phyloP scores from a whole-genome alignment of 768 basidiomycete species.

The Collybia sordida region DNA sequence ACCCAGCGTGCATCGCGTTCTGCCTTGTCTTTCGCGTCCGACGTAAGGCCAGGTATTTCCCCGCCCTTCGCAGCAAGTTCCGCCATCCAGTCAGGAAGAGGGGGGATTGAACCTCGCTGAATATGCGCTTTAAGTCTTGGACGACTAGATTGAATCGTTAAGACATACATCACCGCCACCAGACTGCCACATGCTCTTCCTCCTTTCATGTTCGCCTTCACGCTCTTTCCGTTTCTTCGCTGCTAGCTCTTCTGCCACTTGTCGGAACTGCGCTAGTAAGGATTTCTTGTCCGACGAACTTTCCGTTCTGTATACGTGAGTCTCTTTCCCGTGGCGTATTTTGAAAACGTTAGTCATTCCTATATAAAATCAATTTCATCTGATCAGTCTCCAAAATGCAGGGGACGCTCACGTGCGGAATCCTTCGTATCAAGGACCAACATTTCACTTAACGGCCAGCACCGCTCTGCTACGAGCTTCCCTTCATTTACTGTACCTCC shows the following conservation, averaged over 20 bases:
- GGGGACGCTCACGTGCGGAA: conserved; percentile 65
- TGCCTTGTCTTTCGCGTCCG: conserved; percentile 66
- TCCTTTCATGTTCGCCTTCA: conserved; percentile 87
- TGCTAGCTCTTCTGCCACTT: conserved; percentile 89
- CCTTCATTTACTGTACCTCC: conserved; percentile 55
- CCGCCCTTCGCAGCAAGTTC: conserved; percentile 63
- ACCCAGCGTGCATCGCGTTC: conserved; percentile 87
- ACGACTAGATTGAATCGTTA: background rate
- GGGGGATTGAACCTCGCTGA: conserved; percentile 38
- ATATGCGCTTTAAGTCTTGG: background rate
- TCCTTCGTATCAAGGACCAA: conserved; percentile 96
- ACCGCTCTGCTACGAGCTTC: conserved; percentile 88
- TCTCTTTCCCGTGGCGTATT: conserved; percentile 90
- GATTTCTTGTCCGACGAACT: conserved; percentile 80
- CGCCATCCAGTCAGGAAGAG: conserved; percentile 76
- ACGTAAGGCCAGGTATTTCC: conserved; percentile 35
- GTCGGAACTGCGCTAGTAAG: conserved; percentile 82
- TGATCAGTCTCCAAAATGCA: background rate
- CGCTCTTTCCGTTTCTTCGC: conserved; percentile 90
- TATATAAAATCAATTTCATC: conserved; percentile 16
- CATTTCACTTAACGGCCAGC: conserved; percentile 94
- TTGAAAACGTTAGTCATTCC: conserved; percentile 97
- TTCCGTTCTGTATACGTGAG: conserved; percentile 91
- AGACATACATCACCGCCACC: conserved; percentile 40
- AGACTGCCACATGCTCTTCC: conserved; percentile 71